These are phyloP conservation scores for Saccharum officinarum DNA, from an alignment of 176 grass and related monocot species.

Conservation along the genomic window DNA sequence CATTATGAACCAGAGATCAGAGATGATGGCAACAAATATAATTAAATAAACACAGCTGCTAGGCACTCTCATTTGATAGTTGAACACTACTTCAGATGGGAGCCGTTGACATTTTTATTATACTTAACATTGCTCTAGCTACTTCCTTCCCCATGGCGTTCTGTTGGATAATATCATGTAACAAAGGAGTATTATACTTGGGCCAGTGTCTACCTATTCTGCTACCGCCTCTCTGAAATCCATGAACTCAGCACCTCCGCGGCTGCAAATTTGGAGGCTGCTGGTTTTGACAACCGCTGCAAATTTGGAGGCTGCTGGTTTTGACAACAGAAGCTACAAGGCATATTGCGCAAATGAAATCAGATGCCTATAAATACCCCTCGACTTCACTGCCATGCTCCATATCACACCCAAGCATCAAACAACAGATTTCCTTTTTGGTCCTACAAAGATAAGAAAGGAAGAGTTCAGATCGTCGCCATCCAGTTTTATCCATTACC, in stretches of 20 bases:
- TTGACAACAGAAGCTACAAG: background rate
- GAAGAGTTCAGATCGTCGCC: background rate
- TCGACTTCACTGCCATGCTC: background rate
- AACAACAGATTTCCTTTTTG: background rate
- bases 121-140: background rate
- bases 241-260: background rate
- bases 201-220: background rate
- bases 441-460: background rate
- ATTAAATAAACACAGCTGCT: background rate
- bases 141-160: background rate
- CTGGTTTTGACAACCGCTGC: background rate
- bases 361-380: constrained; percentile 22
- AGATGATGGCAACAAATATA: background rate
- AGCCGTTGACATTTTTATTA: constrained; percentile 8
- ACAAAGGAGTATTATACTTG: no score
- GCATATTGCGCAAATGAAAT: background rate
- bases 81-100: no score
- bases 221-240: background rate
- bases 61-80: no score
- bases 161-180: background rate
- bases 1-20: background rate
- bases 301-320: background rate
- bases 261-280: background rate
- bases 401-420: constrained; percentile 16
- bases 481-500: background rate